Conservation (phyloP, 768 basidiomycete species). For the Termitomyces sp. region DNA sequence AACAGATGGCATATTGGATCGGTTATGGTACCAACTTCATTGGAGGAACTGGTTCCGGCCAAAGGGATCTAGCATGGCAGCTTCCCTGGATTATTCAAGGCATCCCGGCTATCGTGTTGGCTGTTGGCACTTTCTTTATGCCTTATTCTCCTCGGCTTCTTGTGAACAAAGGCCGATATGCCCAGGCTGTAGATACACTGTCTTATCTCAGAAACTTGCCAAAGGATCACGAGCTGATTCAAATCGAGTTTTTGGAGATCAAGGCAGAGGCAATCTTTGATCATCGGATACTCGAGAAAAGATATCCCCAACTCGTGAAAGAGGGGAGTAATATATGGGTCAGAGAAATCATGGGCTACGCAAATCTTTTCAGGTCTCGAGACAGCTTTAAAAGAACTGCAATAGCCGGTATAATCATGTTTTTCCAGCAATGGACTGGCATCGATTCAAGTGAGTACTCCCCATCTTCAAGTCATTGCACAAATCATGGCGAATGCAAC, state of each 20-base stretch:
- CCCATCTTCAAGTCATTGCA: slow-evolving; percentile 2
- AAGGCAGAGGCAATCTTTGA: slow-evolving; percentile 13
- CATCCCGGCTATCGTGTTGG: slow-evolving; percentile 28
- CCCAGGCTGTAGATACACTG: slow-evolving; percentile 28
- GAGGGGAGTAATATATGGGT: slow-evolving; percentile 11
- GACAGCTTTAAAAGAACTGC: slow-evolving; percentile 13
- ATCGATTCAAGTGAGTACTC: slow-evolving; percentile 17
- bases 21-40: slow-evolving; percentile 15
- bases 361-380: slow-evolving; percentile 11
- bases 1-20: slow-evolving; percentile 13
- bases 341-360: slow-evolving; percentile 12
- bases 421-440: slow-evolving; percentile 18
- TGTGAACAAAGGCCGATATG: slow-evolving; percentile 28
- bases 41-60: slow-evolving; percentile 10
- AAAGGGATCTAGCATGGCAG: slow-evolving; percentile 13
- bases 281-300: slow-evolving; percentile 16
- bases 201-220: slow-evolving; percentile 28
- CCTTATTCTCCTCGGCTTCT: slow-evolving; percentile 41
- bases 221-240: slow-evolving; percentile 23
- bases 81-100: slow-evolving; percentile 23
- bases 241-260: slow-evolving; percentile 34
- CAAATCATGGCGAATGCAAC: background rate
- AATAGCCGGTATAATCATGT: slow-evolving; percentile 13
- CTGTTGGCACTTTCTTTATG: slow-evolving; percentile 22
- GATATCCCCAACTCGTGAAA: slow-evolving; percentile 12